These are phyloP conservation scores for Neofusicoccum cordaticola DNA, from an alignment of 2,329 filamentous ascomycete genomes.

Conservation along the genomic window DNA sequence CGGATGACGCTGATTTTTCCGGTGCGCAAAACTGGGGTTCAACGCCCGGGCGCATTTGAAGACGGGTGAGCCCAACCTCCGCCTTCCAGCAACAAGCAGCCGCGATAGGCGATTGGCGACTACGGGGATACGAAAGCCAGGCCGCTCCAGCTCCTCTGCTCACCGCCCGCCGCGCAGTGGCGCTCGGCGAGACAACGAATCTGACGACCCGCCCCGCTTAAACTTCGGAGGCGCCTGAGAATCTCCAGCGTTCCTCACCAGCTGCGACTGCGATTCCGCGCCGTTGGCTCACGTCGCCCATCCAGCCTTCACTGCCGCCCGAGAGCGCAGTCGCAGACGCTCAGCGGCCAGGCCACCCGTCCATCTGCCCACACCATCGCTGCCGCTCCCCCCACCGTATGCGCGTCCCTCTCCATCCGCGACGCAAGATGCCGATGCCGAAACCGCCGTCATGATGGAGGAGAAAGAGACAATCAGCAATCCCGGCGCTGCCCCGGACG, in stretches of 20 bases:
- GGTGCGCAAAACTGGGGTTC: background rate
- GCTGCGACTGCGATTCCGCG: slow-evolving; percentile 7
- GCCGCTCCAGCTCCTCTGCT: background rate
- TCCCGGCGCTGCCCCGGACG: background rate
- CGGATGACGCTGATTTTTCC: slow-evolving; percentile 3
- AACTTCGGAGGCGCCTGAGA: background rate
- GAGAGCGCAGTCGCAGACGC: background rate
- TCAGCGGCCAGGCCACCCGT: background rate
- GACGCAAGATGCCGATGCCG: slow-evolving; percentile 19
- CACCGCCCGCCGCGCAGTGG: background rate
- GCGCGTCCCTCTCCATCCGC: slow-evolving; percentile 11
- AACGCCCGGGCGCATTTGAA: background rate
- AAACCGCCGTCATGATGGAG: slow-evolving; percentile 18
- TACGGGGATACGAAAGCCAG: background rate
- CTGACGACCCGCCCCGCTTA: slow-evolving; percentile 5
- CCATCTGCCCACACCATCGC: background rate
- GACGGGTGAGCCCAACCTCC: background rate
- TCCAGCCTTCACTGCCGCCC: background rate
- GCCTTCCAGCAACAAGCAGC: background rate
- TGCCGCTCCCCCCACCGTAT: slow-evolving; percentile 4
- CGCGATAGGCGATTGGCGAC: background rate
- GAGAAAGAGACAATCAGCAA: slow-evolving; percentile 13
- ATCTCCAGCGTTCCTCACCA: slow-evolving; percentile 3
- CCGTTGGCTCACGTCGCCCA: background rate
- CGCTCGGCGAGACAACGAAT: slow-evolving; percentile 7